Conservation (phyloP, 1,139 yeast genomes). For the Scheffersomyces segobiensis region DNA sequence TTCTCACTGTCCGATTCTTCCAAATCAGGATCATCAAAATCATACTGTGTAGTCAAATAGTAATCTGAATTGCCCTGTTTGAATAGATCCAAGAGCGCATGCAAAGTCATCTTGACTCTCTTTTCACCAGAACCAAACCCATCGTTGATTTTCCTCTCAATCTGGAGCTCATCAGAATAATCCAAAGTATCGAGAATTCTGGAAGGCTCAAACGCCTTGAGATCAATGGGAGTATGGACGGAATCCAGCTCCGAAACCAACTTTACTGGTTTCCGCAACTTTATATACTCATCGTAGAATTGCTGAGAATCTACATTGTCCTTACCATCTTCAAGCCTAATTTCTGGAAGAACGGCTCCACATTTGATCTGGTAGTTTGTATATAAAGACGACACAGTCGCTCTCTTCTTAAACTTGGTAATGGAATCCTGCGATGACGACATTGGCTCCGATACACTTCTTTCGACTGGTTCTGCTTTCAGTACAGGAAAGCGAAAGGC, state of each 20-base stretch:
- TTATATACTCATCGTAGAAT: conserved; percentile 8
- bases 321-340: background rate
- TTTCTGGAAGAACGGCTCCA: background rate
- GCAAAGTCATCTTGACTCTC: conserved; percentile 49
- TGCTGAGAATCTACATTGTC: background rate
- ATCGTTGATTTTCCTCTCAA: conserved; percentile 54
- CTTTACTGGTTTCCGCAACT: conserved; percentile 10
- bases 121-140: conserved; percentile 69
- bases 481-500: background rate
- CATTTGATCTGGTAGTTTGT: background rate
- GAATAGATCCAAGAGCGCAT: conserved; percentile 45
- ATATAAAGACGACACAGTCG: background rate
- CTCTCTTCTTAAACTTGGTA: background rate
- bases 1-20: conserved; percentile 3
- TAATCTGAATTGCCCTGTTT: conserved; percentile 40
- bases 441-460: background rate
- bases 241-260: conserved; percentile 1
- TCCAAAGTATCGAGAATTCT: conserved; percentile 34
- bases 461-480: background rate
- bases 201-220: conserved; percentile 31
- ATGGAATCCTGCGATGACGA: background rate
- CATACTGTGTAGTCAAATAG: conserved; percentile 71
- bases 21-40: conserved; percentile 30
- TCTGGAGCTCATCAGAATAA: conserved; percentile 41
- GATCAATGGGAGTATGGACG: conserved; percentile 13